A percentile compares a stretch with the other conserved stretches of the same genome.
Conservation (phyloP, 1,284 basidiomycete genomes). For the Ceratobasidium papillatum region DNA sequence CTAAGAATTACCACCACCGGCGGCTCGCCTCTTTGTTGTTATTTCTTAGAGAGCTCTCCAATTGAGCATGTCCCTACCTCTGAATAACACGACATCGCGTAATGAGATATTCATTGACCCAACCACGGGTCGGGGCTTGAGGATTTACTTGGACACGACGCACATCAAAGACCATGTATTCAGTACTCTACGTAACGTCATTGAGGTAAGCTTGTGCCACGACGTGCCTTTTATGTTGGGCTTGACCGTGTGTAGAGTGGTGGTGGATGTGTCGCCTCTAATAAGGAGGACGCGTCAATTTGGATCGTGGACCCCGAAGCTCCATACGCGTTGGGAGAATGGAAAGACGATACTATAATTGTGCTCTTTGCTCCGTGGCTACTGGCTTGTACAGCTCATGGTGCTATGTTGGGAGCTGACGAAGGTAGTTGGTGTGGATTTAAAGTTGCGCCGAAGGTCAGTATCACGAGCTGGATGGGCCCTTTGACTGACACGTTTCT, state of each 20-base stretch:
- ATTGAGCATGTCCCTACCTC: not conserved
- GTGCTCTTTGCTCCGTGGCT: conserved; percentile 34
- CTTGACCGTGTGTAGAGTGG: not conserved
- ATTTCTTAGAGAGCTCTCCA: too few species aligned
- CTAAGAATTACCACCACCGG: conserved; percentile 8
- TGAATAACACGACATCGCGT: not conserved
- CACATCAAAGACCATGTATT: conserved; percentile 3
- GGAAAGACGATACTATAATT: not conserved
- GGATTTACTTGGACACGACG: conserved; percentile 19
- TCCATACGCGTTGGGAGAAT: conserved; percentile 20
- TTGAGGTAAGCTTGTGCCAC: conserved; percentile 9
- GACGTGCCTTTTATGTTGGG: not conserved
- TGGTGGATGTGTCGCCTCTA: conserved; percentile 10
- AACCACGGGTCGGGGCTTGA: conserved; percentile 3
- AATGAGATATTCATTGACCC: conserved; percentile 12
- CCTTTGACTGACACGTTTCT: not conserved
- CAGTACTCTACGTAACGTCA: conserved; percentile 1
- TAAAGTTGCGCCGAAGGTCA: conserved; percentile 10
- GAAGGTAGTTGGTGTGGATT: conserved; percentile 36
- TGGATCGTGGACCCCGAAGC: conserved; percentile 35
- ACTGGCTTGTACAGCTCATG: conserved; percentile 7
- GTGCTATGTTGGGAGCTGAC: conserved; percentile 15
- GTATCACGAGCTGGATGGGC: not conserved
- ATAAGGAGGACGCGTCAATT: conserved; percentile 29
- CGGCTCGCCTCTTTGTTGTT: not conserved